Evolutionary conservation across 2,329 filamentous ascomycete genomes (phyloP), one percentile per base, ranked within the genome.

Genomic region (Chrysosporium keratinophilum): DNA sequence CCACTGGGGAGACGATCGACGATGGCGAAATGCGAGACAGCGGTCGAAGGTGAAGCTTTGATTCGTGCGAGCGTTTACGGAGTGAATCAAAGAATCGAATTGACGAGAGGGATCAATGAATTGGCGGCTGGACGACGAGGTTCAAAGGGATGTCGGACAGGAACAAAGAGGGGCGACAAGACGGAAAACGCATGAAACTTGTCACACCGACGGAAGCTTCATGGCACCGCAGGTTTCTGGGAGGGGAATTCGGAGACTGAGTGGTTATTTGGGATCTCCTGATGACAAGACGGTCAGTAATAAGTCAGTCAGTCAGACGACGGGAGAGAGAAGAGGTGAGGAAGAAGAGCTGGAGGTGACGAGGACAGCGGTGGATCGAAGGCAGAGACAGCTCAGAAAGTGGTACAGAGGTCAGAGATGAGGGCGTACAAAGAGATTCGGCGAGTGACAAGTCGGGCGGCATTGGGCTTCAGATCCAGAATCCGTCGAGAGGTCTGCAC

Each of bases 141-240:
- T 56, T 56, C 59, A 60, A 61, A 59, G 59, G 55, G 55, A 55
- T 56, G 55, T 46, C 52, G 59, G 55, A 58, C 52, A 57, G 51
- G 47, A 56, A 56, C 55, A 59, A 56, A 54, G 54, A 53, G 52
- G 50, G 57, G 58, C 60, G 60, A 19, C 23, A 42, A 31, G 60
- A 54, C 58, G 44, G 54, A 59, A 58, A 57, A 57, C 54, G 54
- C 56, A 55, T 57, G 53, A 54, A 59, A 55, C 52, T 52, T 53
- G 59, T 60, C 57, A 60, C 58, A 60, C 58, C 54, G 55, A 60
- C 57, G 58, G 57, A 56, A 60, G 57, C 59, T 58, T 58, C 60
- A 55, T 59, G 58, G 57, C 57, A 60, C 55, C 28, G 51, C 55
- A 57, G 55, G 56, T 28, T 1, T 15, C 15, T 31, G 33, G 35